Base-by-base conservation (phyloP, 1,284 basidiomycete genomes). In the Naganishia albida region DNA sequence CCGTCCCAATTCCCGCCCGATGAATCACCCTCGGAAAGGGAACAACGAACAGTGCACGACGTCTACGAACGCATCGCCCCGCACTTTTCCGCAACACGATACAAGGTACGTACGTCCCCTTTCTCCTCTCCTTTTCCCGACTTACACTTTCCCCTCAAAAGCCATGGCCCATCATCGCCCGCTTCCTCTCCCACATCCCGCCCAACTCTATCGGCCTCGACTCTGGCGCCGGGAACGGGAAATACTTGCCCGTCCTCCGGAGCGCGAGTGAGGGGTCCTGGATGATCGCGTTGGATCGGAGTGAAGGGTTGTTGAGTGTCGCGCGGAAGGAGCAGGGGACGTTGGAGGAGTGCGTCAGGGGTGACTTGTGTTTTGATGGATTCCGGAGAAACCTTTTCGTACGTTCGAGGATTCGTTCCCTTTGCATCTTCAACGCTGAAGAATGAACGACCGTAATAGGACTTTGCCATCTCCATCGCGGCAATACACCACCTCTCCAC, bases 181-280 rank as follows among this genome's bases (percentile, higher is more conserved):
- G 81, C 20, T 99, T 98, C 75, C 83, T 99, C 42, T 81, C 83
- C 6, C 84, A 83, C 18, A 76, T 98, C 1, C 86, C 90, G 2
- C 78, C 86, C 8, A 88, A 91, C 25, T 89, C 86, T 75, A 79
- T 98, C 25, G 95, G 96, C 6, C 84, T 97, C 16, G 96, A 99
- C 77, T 88, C 92, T 13, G 96, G 96, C 8, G 94, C 93, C 20
- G 96, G 96, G 0, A 99, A 99, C 71, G 96, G 96, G 51, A 98
- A 98, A 83, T 98, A 98, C 77, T 84, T 99, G 1, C 86, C 88
- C 2, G 80, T 90, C 28, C 67, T 73, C 10, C 63, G 68, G 38
- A 23, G 86, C 84, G 8, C 70, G 73, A 65, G 57, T 34, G 26
- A 42, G 30, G 70, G 73, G 1, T 52, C 66, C 18, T 66, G 70